These are phyloP conservation scores for Candida mesenterica DNA, from an alignment of 1,139 yeast species.

Conservation along the genomic window DNA sequence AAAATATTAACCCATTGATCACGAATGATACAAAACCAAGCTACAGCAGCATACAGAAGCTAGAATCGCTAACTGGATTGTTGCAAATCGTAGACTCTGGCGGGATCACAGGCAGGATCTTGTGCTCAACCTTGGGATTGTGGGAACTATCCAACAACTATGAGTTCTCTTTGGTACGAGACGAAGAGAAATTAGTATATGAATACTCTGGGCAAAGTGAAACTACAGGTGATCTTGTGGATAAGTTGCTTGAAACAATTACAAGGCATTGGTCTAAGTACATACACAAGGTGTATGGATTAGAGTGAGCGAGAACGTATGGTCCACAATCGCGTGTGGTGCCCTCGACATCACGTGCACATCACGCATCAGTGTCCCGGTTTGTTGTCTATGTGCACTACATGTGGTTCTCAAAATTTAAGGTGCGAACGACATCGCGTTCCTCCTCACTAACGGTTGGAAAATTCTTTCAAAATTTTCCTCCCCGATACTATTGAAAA, in stretches of 20 bases:
- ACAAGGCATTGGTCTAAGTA: conserved; percentile 16
- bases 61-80: conserved; percentile 12
- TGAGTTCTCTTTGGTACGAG: conserved; percentile 15
- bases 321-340: too few species aligned
- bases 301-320: conserved; percentile 17
- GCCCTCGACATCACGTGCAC: not conserved
- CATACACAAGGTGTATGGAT: conserved; percentile 22
- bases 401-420: too few species aligned
- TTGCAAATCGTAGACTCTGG: conserved; percentile 19
- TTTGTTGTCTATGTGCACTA: too few species aligned
- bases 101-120: conserved; percentile 25
- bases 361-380: too few species aligned
- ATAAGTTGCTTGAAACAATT: conserved; percentile 4
- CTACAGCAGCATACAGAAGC: conserved; percentile 1
- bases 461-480: conserved; percentile 8
- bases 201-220: not conserved
- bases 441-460: too few species aligned
- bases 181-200: conserved; percentile 7
- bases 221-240: conserved; percentile 2
- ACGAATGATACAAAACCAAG: conserved; percentile 5
- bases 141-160: conserved; percentile 32
- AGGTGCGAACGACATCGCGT: too few species aligned
- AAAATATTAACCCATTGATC: conserved; percentile 18
- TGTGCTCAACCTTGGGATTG: conserved; percentile 32
- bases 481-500: conserved; percentile 5